These are phyloP conservation scores for Bothriochloa decipiens DNA, from an alignment of 176 grass and related monocot species.

Conservation along the genomic window DNA sequence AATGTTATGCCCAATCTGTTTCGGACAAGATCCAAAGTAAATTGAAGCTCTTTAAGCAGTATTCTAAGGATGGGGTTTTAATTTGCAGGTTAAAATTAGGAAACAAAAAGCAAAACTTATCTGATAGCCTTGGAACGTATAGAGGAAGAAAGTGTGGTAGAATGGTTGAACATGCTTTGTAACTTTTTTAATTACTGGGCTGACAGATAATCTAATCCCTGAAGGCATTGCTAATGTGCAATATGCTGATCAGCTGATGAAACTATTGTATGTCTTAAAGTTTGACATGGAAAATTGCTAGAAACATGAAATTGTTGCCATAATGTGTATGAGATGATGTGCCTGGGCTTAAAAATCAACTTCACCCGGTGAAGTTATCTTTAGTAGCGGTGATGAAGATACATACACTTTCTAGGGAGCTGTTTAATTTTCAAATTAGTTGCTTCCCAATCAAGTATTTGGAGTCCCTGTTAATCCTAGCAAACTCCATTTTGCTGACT, in stretches of 20 bases:
- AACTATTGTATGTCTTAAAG: background rate
- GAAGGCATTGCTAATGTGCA: background rate
- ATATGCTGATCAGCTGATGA: background rate
- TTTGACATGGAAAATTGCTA: background rate
- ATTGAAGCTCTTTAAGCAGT: background rate
- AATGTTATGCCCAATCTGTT: background rate
- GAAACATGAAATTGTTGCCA: background rate
- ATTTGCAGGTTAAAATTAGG: background rate
- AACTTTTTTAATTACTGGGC: background rate
- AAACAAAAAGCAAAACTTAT: background rate
- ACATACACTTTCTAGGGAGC: no score
- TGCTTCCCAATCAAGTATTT: no score
- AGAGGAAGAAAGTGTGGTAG: background rate
- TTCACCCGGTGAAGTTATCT: background rate
- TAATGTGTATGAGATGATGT: background rate
- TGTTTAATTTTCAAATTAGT: no score
- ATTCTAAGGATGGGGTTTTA: background rate
- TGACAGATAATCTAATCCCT: background rate
- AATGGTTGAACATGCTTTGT: background rate
- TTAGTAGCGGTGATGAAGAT: no score
- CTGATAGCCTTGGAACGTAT: background rate
- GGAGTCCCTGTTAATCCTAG: no score
- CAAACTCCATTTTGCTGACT: no score
- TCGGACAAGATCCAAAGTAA: background rate
- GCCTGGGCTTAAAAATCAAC: background rate